Conservation (phyloP, 2,329 filamentous ascomycete genomes). For the Xylariaceae sp. region DNA sequence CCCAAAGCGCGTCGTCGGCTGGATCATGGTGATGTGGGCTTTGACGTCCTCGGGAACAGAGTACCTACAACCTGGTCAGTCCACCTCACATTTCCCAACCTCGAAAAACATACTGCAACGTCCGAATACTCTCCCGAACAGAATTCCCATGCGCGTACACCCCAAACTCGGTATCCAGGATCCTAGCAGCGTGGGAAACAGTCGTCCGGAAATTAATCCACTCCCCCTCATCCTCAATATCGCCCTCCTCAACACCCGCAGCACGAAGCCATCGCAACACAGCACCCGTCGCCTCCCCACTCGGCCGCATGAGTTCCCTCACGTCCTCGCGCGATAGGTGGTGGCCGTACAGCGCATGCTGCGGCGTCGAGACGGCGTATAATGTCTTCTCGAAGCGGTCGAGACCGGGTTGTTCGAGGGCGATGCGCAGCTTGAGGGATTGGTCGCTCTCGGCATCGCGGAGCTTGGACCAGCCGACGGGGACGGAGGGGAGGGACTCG, state of each 20-base stretch:
- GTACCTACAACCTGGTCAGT: conserved; percentile 39
- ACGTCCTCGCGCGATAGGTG: conserved; percentile 59
- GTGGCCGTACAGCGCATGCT: conserved; percentile 53
- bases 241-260: conserved; percentile 47
- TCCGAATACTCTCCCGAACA: conserved; percentile 44
- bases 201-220: conserved; percentile 57
- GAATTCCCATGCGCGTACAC: conserved; percentile 46
- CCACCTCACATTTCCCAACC: background rate
- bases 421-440: conserved; percentile 43
- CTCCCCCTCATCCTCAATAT: conserved; percentile 38
- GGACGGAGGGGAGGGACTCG: conserved; percentile 34
- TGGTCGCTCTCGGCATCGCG: conserved; percentile 35
- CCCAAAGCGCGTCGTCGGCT: conserved; percentile 61
- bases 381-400: conserved; percentile 52
- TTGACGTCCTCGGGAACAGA: conserved; percentile 54
- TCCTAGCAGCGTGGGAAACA: conserved; percentile 40
- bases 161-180: conserved; percentile 54
- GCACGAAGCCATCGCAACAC: conserved; percentile 52
- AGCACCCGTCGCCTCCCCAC: conserved; percentile 39
- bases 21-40: conserved; percentile 54
- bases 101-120: conserved; percentile 29
- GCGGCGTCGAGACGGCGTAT: conserved; percentile 57
- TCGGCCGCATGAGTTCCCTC: conserved; percentile 27
- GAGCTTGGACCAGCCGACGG: conserved; percentile 36
- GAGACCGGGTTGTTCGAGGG: conserved; percentile 44